These are phyloP conservation scores for Taxillus chinensis DNA, from an alignment of 164 flowering plant species.

Conservation along the genomic window DNA sequence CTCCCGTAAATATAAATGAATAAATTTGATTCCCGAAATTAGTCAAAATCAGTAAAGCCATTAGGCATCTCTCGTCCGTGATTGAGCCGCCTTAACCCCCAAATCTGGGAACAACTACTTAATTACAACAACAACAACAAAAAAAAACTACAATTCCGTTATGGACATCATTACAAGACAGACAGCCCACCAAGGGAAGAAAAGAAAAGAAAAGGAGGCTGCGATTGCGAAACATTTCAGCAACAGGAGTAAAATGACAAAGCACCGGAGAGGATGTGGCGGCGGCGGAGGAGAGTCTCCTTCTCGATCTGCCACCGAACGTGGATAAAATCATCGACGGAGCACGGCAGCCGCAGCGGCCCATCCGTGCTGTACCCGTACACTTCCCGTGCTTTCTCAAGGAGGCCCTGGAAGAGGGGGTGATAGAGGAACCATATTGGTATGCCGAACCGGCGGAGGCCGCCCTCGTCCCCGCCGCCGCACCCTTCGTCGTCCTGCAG, in stretches of 20 bases:
- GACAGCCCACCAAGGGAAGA: no score
- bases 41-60: no score
- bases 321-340: conserved; percentile 52
- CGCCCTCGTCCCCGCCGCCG: conserved; percentile 29
- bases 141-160: no score
- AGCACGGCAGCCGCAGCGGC: conserved; percentile 49
- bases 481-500: conserved; percentile 28
- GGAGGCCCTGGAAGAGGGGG: conserved; percentile 37
- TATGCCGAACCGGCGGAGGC: conserved; percentile 36
- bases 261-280: conserved; percentile 16
- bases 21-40: no score
- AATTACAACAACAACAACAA: no score
- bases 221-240: neutral
- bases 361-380: conserved; percentile 49
- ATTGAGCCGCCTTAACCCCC: no score
- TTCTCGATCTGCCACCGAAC: conserved; percentile 44
- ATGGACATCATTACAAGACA: no score
- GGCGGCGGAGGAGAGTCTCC: conserved; percentile 16
- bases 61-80: no score
- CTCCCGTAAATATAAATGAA: no score
- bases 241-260: neutral
- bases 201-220: no score
- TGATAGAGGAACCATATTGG: conserved; percentile 55
- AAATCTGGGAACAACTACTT: no score
- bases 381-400: conserved; percentile 47